Percentiles rank a stretch among this genome's conserved stretches.
phyloP scores from a whole-genome alignment of 495 filamentous ascomycete species.

The Staphylotrichum longicolle region DNA sequence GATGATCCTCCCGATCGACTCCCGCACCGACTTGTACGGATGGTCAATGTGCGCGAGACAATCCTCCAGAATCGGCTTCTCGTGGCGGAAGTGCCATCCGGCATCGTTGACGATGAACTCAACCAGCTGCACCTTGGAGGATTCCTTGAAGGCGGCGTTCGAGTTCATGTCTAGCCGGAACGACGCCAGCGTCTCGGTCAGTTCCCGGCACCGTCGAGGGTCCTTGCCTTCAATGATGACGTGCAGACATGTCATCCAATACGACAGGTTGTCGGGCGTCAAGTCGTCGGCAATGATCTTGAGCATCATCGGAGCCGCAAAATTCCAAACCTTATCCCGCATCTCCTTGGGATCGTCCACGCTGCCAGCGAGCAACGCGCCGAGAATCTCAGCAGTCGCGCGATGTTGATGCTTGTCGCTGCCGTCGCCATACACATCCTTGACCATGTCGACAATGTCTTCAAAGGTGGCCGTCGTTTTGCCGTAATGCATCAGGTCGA shows the following conservation, averaged over 20 bases:
- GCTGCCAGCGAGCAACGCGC: slow-evolving; percentile 73
- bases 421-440: slow-evolving; percentile 79
- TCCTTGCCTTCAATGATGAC: slow-evolving; percentile 76
- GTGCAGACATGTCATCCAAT: slow-evolving; percentile 93
- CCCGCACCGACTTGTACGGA: slow-evolving; percentile 94
- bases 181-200: slow-evolving; percentile 77
- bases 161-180: slow-evolving; percentile 92
- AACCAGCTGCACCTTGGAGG: slow-evolving; percentile 88
- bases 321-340: slow-evolving; percentile 76
- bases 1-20: slow-evolving; percentile 88
- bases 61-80: slow-evolving; percentile 83
- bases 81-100: slow-evolving; percentile 94
- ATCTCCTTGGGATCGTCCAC: slow-evolving; percentile 66
- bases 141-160: slow-evolving; percentile 98
- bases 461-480: slow-evolving; percentile 73
- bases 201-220: slow-evolving; percentile 78
- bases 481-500: slow-evolving; percentile 78
- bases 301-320: slow-evolving; percentile 83
- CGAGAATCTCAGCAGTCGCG: slow-evolving; percentile 91
- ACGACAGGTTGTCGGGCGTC: slow-evolving; percentile 88
- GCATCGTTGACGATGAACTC: slow-evolving; percentile 82
- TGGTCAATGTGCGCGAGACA: slow-evolving; percentile 92
- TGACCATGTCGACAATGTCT: slow-evolving; percentile 80
- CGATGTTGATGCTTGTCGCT: slow-evolving; percentile 98
- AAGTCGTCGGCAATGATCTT: slow-evolving; percentile 83